Evolutionary conservation across 2,329 filamentous ascomycete genomes (phyloP).

Genomic region (Epichloe bromicola): DNA sequence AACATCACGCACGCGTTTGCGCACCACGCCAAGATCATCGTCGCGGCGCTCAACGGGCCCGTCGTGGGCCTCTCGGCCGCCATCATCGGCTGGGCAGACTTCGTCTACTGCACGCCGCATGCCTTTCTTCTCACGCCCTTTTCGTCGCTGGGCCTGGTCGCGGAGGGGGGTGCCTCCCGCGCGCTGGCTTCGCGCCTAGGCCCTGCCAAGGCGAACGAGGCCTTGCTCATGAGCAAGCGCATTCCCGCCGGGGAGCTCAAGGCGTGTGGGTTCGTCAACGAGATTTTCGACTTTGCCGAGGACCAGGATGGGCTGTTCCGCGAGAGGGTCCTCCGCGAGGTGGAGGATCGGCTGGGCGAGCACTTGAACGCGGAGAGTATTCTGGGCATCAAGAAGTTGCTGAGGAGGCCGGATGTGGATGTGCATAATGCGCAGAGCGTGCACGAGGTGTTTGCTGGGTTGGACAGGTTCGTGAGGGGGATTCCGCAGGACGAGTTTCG

Average conservation of each 20-base stretch:
- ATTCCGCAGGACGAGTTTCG: conserved; percentile 81
- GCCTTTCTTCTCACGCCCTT: conserved; percentile 87
- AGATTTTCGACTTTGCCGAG: conserved; percentile 50
- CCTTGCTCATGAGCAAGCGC: conserved; percentile 76
- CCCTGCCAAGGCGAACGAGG: conserved; percentile 74
- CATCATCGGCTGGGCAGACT: conserved; percentile 72
- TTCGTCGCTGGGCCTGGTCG: conserved; percentile 74
- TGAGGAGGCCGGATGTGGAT: conserved; percentile 61
- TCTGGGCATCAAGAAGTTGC: conserved; percentile 71
- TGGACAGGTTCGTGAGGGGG: conserved; percentile 68
- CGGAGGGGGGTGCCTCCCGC: conserved; percentile 66
- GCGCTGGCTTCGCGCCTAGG: conserved; percentile 74
- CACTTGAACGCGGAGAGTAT: conserved; percentile 73
- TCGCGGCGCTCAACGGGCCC: conserved; percentile 84
- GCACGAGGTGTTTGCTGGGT: conserved; percentile 70
- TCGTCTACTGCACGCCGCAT: conserved; percentile 74
- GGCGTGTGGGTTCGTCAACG: conserved; percentile 71
- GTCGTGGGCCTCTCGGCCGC: conserved; percentile 81
- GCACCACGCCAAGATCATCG: conserved; percentile 84
- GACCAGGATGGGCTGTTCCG: conserved; percentile 59
- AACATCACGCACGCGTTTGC: conserved; percentile 85
- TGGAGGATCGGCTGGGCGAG: conserved; percentile 65
- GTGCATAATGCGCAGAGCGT: conserved; percentile 65
- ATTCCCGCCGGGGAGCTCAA: conserved; percentile 64
- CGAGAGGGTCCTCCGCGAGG: conserved; percentile 59